phyloP scores from a whole-genome alignment of 164 flowering plant species.

The Magnolia officinalis region DNA sequence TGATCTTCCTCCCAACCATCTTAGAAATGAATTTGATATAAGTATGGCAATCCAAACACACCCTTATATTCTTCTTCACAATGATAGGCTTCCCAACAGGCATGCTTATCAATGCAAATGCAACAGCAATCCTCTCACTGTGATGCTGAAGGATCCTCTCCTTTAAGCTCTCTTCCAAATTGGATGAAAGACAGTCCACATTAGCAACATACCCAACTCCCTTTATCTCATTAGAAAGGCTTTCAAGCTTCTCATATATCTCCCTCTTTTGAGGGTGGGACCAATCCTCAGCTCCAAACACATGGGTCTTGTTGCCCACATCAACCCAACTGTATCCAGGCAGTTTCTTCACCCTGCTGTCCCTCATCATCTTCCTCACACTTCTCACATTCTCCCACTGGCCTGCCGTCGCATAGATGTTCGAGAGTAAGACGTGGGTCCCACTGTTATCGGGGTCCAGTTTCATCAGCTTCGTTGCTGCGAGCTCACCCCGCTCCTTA shows the following conservation, averaged over 20 bases:
- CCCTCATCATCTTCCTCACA: slow-evolving; percentile 44
- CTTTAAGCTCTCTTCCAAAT: slow-evolving; percentile 38
- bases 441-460: slow-evolving; percentile 54
- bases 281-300: slow-evolving; percentile 51
- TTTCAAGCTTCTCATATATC: slow-evolving; percentile 46
- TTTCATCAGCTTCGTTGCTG: slow-evolving; percentile 43
- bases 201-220: slow-evolving; percentile 43
- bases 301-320: slow-evolving; percentile 41
- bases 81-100: slow-evolving; percentile 52
- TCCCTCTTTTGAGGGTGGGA: slow-evolving; percentile 42
- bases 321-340: slow-evolving; percentile 65
- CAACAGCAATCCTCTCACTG: slow-evolving; percentile 52
- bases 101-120: slow-evolving; percentile 42
- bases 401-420: slow-evolving; percentile 38
- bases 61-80: slow-evolving; percentile 48
- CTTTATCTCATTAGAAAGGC: slow-evolving; percentile 33
- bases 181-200: slow-evolving; percentile 26
- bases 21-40: slow-evolving; percentile 47
- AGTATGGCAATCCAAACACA: slow-evolving; percentile 50
- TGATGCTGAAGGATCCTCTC: slow-evolving; percentile 45
- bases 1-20: slow-evolving; percentile 41
- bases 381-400: slow-evolving; percentile 50
- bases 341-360: slow-evolving; percentile 43
- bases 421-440: slow-evolving; percentile 42
- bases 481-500: slow-evolving; percentile 39